Conservation (phyloP, 2,329 filamentous ascomycete species). For the Fusarium sp. region DNA sequence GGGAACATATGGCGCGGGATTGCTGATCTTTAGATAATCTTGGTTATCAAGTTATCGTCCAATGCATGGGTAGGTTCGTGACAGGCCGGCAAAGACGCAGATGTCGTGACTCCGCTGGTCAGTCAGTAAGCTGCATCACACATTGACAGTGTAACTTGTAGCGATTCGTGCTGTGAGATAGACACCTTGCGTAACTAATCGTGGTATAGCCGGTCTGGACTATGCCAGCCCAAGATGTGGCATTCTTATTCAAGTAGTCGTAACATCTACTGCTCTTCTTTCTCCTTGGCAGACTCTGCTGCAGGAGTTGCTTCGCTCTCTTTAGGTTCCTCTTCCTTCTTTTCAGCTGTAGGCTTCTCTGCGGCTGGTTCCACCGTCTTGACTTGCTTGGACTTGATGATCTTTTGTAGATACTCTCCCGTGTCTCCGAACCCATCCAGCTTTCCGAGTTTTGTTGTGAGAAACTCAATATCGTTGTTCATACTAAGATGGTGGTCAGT, state of each 20-base stretch:
- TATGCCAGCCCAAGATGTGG: conserved; percentile 14
- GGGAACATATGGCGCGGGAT: background rate
- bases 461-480: conserved; percentile 80
- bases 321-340: conserved; percentile 34
- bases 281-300: conserved; percentile 38
- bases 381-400: conserved; percentile 72
- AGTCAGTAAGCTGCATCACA: background rate
- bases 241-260: conserved; percentile 6
- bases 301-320: conserved; percentile 24
- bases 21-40: background rate
- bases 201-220: conserved; percentile 19
- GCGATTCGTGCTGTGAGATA: conserved; percentile 2
- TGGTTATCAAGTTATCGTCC: background rate
- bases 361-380: conserved; percentile 33
- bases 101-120: background rate
- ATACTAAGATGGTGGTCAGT: conserved; percentile 68
- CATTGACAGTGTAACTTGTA: background rate
- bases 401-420: conserved; percentile 76
- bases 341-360: conserved; percentile 29
- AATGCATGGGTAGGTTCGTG: background rate
- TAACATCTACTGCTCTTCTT: conserved; percentile 39
- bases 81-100: background rate
- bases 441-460: conserved; percentile 79
- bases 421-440: conserved; percentile 84
- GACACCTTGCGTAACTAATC: conserved; percentile 28